A percentile compares a stretch with the other conserved stretches of the same genome.
Evolutionary conservation across 106 monocot species (phyloP).

Genomic region (Dendrobium officinale): DNA sequence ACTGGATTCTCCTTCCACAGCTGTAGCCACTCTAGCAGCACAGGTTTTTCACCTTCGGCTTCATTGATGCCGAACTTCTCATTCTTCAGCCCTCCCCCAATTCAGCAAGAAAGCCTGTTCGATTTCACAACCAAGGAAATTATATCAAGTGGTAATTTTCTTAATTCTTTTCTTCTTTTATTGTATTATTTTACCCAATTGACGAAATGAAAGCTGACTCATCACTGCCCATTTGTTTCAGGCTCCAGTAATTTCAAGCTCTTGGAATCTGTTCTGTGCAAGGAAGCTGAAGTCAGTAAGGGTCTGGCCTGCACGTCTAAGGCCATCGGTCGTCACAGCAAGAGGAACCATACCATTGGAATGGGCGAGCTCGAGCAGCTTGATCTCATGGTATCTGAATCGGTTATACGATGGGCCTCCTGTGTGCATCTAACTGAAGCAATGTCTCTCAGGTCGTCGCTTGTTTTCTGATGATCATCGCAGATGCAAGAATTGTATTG

Average conservation of each 20-base stretch:
- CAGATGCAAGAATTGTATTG: not conserved
- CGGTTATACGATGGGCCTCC: slow-evolving; percentile 87
- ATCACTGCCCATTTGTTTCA: slow-evolving; percentile 7
- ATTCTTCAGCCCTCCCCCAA: slow-evolving; percentile 35
- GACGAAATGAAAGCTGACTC: not conserved
- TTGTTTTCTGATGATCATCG: slow-evolving; percentile 49
- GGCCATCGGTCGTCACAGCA: slow-evolving; percentile 36
- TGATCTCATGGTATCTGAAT: slow-evolving; percentile 58
- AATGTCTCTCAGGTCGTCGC: slow-evolving; percentile 54
- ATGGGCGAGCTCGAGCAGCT: slow-evolving; percentile 66
- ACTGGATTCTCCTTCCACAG: slow-evolving; percentile 60
- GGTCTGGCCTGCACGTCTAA: slow-evolving; percentile 8
- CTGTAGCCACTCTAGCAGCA: slow-evolving; percentile 12
- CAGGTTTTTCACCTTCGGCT: slow-evolving; percentile 24
- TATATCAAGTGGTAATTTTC: slow-evolving; percentile 28
- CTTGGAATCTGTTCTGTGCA: not conserved
- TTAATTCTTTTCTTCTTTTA: not conserved
- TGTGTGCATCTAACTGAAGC: slow-evolving; percentile 49
- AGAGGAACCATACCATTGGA: slow-evolving; percentile 82
- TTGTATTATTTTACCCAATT: not conserved
- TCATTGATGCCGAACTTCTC: slow-evolving; percentile 49
- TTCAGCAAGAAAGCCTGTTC: slow-evolving; percentile 18
- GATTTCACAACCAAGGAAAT: slow-evolving; percentile 4
- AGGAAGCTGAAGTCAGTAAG: slow-evolving; percentile 19
- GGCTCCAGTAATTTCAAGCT: slow-evolving; percentile 13